Evolutionary conservation across 2,329 filamentous ascomycete genomes (phyloP).

Genomic region (Lachnellula subtilissima): DNA sequence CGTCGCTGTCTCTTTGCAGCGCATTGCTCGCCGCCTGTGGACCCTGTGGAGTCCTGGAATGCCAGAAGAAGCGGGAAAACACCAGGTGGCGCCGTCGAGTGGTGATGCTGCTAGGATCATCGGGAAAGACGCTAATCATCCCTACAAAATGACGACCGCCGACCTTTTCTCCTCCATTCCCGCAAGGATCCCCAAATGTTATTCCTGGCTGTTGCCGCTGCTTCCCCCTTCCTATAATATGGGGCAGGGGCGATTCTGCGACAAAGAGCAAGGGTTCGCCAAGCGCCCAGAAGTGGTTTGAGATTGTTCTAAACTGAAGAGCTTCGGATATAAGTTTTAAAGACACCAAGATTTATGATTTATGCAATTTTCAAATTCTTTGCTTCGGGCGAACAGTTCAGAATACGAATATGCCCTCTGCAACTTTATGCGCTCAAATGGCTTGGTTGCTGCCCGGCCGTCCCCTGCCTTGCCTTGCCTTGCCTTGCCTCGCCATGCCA

Average conservation of each 20-base stretch:
- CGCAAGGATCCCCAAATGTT: not conserved
- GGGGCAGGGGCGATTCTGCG: not conserved
- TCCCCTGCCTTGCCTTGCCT: not conserved
- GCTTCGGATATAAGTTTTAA: not conserved
- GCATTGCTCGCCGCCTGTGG: not conserved
- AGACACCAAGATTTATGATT: slow-evolving; percentile 2
- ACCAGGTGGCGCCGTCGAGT: not conserved
- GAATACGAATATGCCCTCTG: not conserved
- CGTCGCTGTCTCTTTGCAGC: not conserved
- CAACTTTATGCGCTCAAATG: not conserved
- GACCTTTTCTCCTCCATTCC: not conserved
- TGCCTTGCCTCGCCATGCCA: slow-evolving; percentile 3
- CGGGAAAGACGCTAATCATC: not conserved
- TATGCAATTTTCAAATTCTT: no score
- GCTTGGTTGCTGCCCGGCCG: not conserved
- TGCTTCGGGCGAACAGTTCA: no score
- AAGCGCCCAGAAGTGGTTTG: not conserved
- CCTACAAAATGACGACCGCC: not conserved
- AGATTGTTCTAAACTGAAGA: not conserved
- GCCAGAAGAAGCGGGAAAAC: not conserved
- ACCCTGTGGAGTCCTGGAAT: not conserved
- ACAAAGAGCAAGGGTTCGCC: not conserved
- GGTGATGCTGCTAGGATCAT: not conserved
- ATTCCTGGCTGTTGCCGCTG: not conserved
- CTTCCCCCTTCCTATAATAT: not conserved